Conservation (phyloP, 768 basidiomycete species). For the Lactarius psammicola region DNA sequence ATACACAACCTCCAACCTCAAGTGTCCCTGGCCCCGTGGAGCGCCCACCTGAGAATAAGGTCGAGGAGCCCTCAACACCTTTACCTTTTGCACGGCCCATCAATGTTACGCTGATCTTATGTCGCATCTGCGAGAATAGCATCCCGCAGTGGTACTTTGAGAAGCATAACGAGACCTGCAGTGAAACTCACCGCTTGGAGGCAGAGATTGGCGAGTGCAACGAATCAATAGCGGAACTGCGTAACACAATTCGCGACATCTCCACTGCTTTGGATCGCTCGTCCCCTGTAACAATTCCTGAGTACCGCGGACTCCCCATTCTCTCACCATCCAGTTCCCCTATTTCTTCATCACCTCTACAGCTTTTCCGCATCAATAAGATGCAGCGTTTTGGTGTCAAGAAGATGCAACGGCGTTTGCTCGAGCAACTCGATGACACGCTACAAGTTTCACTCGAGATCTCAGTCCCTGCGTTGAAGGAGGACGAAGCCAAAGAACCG, state of each 20-base stretch:
- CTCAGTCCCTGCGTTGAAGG: slow-evolving; percentile 83
- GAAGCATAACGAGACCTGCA: slow-evolving; percentile 99
- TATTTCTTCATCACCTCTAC: slow-evolving; percentile 68
- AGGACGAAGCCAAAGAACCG: slow-evolving; percentile 87
- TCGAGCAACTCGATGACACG: slow-evolving; percentile 87
- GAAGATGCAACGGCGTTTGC: slow-evolving; percentile 73
- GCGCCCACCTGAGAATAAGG: slow-evolving; percentile 5
- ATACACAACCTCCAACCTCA: slow-evolving; percentile 42
- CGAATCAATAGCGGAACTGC: slow-evolving; percentile 85
- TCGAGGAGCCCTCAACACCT: slow-evolving; percentile 49
- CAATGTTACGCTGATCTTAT: slow-evolving; percentile 80
- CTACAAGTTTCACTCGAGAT: slow-evolving; percentile 77
- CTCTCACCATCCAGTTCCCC: slow-evolving; percentile 73
- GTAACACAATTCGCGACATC: slow-evolving; percentile 82
- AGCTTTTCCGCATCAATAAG: slow-evolving; percentile 67
- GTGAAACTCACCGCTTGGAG: slow-evolving; percentile 92
- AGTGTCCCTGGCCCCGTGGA: slow-evolving; percentile 30
- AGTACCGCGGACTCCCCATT: slow-evolving; percentile 87
- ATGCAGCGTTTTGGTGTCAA: slow-evolving; percentile 79
- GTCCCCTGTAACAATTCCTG: slow-evolving; percentile 64
- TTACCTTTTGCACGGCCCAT: slow-evolving; percentile 79
- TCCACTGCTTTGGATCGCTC: slow-evolving; percentile 66
- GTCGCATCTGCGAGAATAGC: slow-evolving; percentile 95
- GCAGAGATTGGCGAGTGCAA: slow-evolving; percentile 93
- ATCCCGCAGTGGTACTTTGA: slow-evolving; percentile 99